Evolutionary conservation across 2,329 filamentous ascomycete genomes (phyloP).

Genomic region (Hypoxylon sp.): DNA sequence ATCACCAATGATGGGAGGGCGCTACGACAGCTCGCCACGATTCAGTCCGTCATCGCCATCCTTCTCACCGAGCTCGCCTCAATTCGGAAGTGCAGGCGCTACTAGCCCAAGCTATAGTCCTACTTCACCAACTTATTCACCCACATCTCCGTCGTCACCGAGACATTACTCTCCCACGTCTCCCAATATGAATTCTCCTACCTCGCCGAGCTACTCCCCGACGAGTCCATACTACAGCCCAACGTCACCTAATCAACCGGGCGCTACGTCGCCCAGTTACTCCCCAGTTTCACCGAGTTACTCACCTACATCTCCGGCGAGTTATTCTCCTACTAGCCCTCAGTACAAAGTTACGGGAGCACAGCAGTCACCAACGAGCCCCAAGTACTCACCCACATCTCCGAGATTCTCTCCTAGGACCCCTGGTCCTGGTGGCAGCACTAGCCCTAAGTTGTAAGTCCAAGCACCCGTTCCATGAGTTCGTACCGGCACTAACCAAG

Average conservation of each 20-base stretch:
- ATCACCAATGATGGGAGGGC: constrained; percentile 73
- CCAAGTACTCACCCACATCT: constrained; percentile 78
- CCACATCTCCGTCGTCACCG: constrained; percentile 69
- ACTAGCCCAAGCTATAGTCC: constrained; percentile 74
- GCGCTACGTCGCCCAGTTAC: constrained; percentile 70
- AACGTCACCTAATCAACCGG: constrained; percentile 70
- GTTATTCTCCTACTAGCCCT: constrained; percentile 74
- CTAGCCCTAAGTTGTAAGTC: constrained; percentile 59
- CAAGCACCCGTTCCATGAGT: neutral
- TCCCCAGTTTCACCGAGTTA: constrained; percentile 81
- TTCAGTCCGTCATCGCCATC: constrained; percentile 75
- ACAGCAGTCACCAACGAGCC: constrained; percentile 74
- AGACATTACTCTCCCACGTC: constrained; percentile 77
- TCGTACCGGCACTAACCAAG: constrained; percentile 34
- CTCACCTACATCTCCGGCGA: constrained; percentile 78
- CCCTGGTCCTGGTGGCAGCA: constrained; percentile 57
- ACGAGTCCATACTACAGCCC: constrained; percentile 79
- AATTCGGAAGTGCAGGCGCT: constrained; percentile 66
- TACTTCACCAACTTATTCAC: constrained; percentile 75
- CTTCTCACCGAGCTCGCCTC: constrained; percentile 67
- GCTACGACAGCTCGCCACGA: constrained; percentile 70
- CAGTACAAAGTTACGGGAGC: constrained; percentile 68
- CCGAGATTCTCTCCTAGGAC: constrained; percentile 61
- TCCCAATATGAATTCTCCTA: constrained; percentile 80
- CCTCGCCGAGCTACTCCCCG: constrained; percentile 79